Conservation (phyloP, 768 basidiomycete species). For the Suillus luteus region DNA sequence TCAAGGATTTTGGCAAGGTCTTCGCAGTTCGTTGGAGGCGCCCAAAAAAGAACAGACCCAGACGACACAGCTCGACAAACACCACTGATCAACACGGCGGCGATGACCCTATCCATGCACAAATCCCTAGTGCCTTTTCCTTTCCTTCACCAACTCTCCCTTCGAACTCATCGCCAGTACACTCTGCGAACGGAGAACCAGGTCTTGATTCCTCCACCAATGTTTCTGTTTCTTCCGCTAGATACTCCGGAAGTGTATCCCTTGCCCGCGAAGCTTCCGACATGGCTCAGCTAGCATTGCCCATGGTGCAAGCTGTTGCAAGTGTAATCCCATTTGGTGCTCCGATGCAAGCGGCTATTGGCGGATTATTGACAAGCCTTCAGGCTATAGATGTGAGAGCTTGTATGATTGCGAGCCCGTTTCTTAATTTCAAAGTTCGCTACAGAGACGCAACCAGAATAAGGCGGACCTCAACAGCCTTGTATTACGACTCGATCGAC, state of each 20-base stretch:
- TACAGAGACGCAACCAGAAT: background rate
- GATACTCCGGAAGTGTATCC: background rate
- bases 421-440: background rate
- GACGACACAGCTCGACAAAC: background rate
- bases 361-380: background rate
- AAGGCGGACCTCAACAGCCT: background rate
- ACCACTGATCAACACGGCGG: background rate
- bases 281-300: background rate
- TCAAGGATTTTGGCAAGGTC: background rate
- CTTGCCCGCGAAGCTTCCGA: background rate
- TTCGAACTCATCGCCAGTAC: background rate
- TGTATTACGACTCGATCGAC: background rate
- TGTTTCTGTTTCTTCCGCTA: background rate
- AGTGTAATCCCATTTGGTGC: background rate
- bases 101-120: background rate
- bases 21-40: background rate
- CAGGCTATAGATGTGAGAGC: background rate
- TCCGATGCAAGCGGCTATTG: background rate
- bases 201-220: background rate
- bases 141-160: background rate
- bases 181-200: background rate
- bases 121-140: background rate
- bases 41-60: background rate
- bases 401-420: background rate
- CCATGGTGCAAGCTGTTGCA: background rate